Evolutionary conservation across 1,284 basidiomycete species (phyloP).

Genomic region (Trichosporon sp.): DNA sequence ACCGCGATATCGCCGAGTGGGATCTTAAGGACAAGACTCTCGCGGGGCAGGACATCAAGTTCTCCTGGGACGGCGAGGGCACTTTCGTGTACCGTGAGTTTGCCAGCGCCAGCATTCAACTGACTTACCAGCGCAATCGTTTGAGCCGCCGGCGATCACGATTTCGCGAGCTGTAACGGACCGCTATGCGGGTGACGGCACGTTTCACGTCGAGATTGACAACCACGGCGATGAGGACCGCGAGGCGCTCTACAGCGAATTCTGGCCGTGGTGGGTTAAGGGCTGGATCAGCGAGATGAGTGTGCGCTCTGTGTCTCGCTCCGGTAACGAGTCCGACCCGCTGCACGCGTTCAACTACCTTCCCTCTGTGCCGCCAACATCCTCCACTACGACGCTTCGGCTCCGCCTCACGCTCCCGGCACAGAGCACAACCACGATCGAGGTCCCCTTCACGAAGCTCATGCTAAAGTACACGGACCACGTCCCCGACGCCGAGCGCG

Average conservation of each 20-base stretch:
- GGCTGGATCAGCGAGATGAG: constrained; percentile 82
- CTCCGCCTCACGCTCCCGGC: constrained; percentile 71
- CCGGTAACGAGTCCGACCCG: constrained; percentile 55
- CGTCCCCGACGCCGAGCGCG: constrained; percentile 90
- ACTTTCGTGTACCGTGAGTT: constrained; percentile 56
- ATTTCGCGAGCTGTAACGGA: constrained; percentile 74
- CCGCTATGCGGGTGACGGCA: constrained; percentile 73
- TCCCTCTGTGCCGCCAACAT: constrained; percentile 67
- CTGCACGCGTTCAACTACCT: constrained; percentile 67
- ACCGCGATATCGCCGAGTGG: constrained; percentile 57
- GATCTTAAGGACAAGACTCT: constrained; percentile 35
- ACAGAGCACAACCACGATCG: constrained; percentile 65
- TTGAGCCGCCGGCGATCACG: constrained; percentile 61
- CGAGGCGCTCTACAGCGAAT: constrained; percentile 77
- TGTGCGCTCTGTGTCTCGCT: constrained; percentile 52
- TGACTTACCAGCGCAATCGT: constrained; percentile 22
- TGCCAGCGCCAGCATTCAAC: not conserved
- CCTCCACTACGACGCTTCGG: constrained; percentile 73
- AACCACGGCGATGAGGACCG: constrained; percentile 66
- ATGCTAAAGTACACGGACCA: constrained; percentile 95
- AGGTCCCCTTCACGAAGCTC: constrained; percentile 76
- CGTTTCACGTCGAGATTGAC: constrained; percentile 68
- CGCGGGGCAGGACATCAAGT: constrained; percentile 42
- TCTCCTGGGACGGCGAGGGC: constrained; percentile 57
- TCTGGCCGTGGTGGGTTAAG: constrained; percentile 89